Evolutionary conservation across 768 basidiomycete genomes (phyloP), one percentile per base, ranked within the genome.

Genomic region (Tephrocybe sp.): DNA sequence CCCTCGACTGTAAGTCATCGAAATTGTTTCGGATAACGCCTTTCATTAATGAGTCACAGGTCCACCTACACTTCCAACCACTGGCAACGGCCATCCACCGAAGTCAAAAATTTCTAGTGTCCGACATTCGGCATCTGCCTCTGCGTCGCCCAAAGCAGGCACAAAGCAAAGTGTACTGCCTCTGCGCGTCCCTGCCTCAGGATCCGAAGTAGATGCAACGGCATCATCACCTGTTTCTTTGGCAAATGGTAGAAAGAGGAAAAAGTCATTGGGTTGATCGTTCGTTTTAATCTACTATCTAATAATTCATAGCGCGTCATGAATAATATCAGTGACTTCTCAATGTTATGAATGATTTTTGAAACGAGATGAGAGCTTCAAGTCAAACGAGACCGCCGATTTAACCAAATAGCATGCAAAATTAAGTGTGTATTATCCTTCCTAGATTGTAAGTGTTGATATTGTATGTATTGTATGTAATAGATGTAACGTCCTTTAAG

Each of bases 241-340:
- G 17, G 61, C 65, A 30, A 74, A 73, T 49, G 77, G 79, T 23
- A 79, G 74, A 65, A 84, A 84, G 62, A 73, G 83, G 54, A 84
- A 82, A 69, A 82, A 79, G 60, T 70, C 71, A 7, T 53, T 72
- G 15, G 67, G 63, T 45, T 73, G 62, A 67, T 44, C 53, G 38
- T 23, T 34, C 14, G 33, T 18, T 3, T 25, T 15, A 5, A 30
- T 30, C 28, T 11, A n/a, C n/a, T n/a, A n/a, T n/a, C n/a, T n/a
- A n/a, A n/a, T n/a, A n/a, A n/a, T n/a, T n/a, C n/a, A n/a, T n/a
- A n/a, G n/a, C n/a, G n/a, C n/a, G n/a, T n/a, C n/a, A n/a, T n/a
- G n/a, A n/a, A n/a, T n/a, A n/a, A n/a, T n/a, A n/a, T n/a, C n/a
- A n/a, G n/a, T n/a, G n/a, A n/a, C n/a, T n/a, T n/a, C n/a, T n/a